These are phyloP conservation scores for Tetrapyrgos nigripes DNA, from an alignment of 1,284 basidiomycete species.

Conservation along the genomic window DNA sequence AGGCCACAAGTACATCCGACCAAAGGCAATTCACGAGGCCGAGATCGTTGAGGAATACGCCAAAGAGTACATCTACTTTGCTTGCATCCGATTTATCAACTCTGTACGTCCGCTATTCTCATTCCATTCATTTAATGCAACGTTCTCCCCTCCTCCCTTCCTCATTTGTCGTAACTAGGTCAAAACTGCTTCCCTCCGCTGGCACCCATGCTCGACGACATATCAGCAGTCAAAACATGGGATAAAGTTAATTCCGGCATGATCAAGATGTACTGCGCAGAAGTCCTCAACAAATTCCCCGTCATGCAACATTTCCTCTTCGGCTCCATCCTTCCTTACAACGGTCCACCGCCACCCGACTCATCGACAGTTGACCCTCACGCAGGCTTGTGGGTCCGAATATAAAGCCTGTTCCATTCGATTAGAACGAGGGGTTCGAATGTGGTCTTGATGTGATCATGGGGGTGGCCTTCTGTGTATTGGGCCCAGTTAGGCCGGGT, in stretches of 20 bases:
- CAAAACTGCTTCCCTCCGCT: conserved; percentile 93
- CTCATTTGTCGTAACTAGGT: conserved; percentile 60
- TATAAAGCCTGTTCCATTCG: conserved; percentile 13
- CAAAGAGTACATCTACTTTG: conserved; percentile 96
- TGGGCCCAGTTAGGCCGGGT: too few relatives aligned
- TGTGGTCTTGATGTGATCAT: too few relatives aligned
- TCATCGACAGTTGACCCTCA: conserved; percentile 33
- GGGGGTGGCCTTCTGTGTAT: too few relatives aligned
- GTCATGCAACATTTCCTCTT: conserved; percentile 98
- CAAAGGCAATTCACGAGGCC: conserved; percentile 91
- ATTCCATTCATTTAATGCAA: background rate
- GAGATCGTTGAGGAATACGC: conserved; percentile 96
- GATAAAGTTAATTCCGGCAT: conserved; percentile 97
- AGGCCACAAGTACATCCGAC: conserved; percentile 91
- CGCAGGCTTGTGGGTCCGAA: conserved; percentile 18
- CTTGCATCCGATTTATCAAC: conserved; percentile 97
- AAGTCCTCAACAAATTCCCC: conserved; percentile 94
- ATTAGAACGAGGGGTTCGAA: too few relatives aligned
- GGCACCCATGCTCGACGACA: conserved; percentile 99
- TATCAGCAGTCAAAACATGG: conserved; percentile 96
- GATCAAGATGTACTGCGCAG: conserved; percentile 97
- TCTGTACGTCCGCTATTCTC: conserved; percentile 59
- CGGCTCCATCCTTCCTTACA: conserved; percentile 83
- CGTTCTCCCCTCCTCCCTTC: background rate
- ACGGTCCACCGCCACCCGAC: conserved; percentile 58